Base-by-base conservation (phyloP, 805 yeast species). In the Metschnikowia orientalis region DNA sequence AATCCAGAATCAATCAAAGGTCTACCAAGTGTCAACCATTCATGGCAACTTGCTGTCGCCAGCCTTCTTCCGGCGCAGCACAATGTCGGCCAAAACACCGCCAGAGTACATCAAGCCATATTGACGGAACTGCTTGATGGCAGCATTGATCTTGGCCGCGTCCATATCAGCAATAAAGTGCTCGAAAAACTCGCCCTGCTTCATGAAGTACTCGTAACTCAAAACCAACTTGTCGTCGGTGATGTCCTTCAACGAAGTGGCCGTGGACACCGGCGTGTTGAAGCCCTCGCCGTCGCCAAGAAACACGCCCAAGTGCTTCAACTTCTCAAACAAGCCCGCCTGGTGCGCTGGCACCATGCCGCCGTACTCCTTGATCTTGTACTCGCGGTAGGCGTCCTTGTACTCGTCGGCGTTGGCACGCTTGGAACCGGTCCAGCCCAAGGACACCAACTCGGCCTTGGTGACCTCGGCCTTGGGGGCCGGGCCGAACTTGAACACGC, bases 371-470 rank as follows among this genome's bases (percentile, higher is more conserved):
- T 77, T 72, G 53, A 83, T 75, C 50, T 72, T 71, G 47, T 60
- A 62, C 31, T 79, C 76, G 50, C 90, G 77, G 68, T 77, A 81
- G 49, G 62, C 69, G 41, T 78, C 81, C 50, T 74, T 75, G 70
- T 81, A 90, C 42, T 77, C 87, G 23, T 76, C 81, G 17, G 76
- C 62, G 13, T 80, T 71, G 9, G 81, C 81, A 46, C 79, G 79
- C 57, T 79, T 81, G 15, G 92, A 73, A 34, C 96, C 95, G n/a
- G 96, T 87, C 97, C 97, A 92, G 30, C 97, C 97, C 45, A 89
- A 63, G 4, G 60, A 58, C 20, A 77, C 45, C 47, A 89, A 70
- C 38, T 73, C 66, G 11, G 80, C 86, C 40, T 67, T 67, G 30
- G 73, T 63, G 36, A 66, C 50, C 18, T 34, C 42, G 28, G 68